Evolutionary conservation across 257 asterid species (phyloP), one percentile per base, ranked within the genome.

Genomic region (Lavandula angustifolia): DNA sequence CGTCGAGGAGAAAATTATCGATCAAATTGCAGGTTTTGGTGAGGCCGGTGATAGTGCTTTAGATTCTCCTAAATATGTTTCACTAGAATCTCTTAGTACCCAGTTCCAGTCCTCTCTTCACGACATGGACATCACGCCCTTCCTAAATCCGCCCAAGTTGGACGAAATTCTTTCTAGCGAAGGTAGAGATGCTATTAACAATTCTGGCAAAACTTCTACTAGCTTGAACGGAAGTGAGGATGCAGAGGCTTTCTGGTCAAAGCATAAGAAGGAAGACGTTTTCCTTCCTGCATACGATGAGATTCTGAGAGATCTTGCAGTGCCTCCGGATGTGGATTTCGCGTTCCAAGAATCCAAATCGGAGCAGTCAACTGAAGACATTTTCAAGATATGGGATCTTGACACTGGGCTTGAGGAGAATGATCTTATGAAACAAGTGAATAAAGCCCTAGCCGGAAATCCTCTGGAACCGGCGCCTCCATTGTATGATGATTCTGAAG

Each of bases 261-360:
- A 31, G 64, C 67, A 76, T 52, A 57, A 62, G 73, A 29, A 64
- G 66, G 79, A 79, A 54, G 79, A 80, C 17, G 70, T 66, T 54
- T 82, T 87, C 42, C 94, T 68, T 60, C 89, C 86, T 9, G 67
- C 88, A 0, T 84, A 78, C 46, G 73, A 77, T 1, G 96, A 86
- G 78, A 66, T 72, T 34, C 46, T 37, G 54, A 69, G 56, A 61
- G 73, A 66, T 43, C 57, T 75, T 12, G 84, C 75, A 11, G 11
- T 41, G 22, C 57, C 66, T 38, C 50, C 69, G 9, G 86, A 75
- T 64, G 60, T 63, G 53, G 80, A 66, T 35, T 71, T 63, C 7
- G 71, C 49, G 9, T 77, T 76, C 66, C 64, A 75, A 65, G 73
- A 74, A 64, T 29, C 13, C 49, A 60, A 70, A 58, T 14, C 48